Conservation (phyloP, 768 basidiomycete species). For the Cyathus striatus region DNA sequence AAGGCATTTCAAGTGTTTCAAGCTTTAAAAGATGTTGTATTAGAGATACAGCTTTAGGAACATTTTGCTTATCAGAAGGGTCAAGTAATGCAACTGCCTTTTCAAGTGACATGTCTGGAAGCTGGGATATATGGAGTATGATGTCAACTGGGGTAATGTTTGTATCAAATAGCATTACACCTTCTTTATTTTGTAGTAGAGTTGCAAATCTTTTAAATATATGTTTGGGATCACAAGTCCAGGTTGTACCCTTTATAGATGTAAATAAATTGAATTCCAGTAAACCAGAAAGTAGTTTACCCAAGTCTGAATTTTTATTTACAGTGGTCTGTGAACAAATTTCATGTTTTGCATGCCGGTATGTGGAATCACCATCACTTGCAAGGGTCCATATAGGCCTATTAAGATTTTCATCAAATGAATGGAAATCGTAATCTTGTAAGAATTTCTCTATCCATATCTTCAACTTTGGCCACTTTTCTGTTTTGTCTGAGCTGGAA, state of each 20-base stretch:
- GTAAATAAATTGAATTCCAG: slow-evolving; percentile 11
- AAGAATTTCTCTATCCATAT: too few relatives aligned
- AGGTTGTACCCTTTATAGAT: slow-evolving; percentile 4
- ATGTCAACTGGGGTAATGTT: slow-evolving; percentile 4
- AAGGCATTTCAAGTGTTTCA: not conserved
- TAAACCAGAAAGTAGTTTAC: slow-evolving; percentile 4
- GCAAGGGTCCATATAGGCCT: too few relatives aligned
- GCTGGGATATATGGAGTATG: not conserved
- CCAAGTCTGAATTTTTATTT: slow-evolving; percentile 3
- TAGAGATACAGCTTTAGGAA: slow-evolving; percentile 13
- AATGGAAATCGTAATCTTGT: too few relatives aligned
- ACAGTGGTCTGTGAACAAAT: too few relatives aligned
- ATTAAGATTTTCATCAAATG: too few relatives aligned
- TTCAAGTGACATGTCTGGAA: slow-evolving; percentile 5
- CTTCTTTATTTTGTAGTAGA: slow-evolving; percentile 5
- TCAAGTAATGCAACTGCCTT: slow-evolving; percentile 9
- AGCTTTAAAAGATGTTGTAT: slow-evolving; percentile 4
- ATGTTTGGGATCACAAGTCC: slow-evolving; percentile 17
- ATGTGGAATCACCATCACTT: too few relatives aligned
- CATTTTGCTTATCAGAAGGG: slow-evolving; percentile 17
- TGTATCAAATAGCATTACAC: slow-evolving; percentile 8
- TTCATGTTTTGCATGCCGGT: too few relatives aligned
- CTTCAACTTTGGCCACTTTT: too few relatives aligned
- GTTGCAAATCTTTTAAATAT: slow-evolving; percentile 16
- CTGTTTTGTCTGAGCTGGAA: too few relatives aligned